Evolutionary conservation across 2,329 filamentous ascomycete species (phyloP), one percentile per base, ranked within the genome.

Genomic region (Paramyrothecium sp.): DNA sequence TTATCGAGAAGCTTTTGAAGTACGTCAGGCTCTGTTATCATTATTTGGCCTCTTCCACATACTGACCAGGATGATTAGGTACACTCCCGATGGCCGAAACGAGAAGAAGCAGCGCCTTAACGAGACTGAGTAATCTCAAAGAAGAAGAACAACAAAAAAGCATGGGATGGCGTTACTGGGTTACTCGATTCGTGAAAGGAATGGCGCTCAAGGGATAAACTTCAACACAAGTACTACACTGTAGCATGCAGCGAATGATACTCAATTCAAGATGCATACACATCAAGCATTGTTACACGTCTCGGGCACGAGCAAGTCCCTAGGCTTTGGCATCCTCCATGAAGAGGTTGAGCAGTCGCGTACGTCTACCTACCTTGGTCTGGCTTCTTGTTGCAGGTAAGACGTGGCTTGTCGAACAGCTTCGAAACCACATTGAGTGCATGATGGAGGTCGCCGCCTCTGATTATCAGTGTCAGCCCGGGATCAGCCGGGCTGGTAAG

Each of bases 1-100:
- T 99, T 61, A 97, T 99, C 67, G 95, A 99, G 83, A 99, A 99
- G 79, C 86, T 99, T 53, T 86, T 99, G 64, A 91, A 94, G 91
- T 96, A 88, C 66, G 85, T 56, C 41, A 22, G 46, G 30, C 34
- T 44, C 22, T 34, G n/a, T 49, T 22, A 21, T 38, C 17, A 17
- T 16, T 8, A 12, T 41, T 5, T 8, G 3, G 21, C 19, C 22
- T 2, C 5, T 30, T 56, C 5, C 4, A 26, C 60, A 67, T 60
- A 69, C 52, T 19, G 10, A 4, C 3, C 38, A 12, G 52, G 46
- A 17, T 30, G 26, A 30, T 30, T 58, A 86, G 83, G 72, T 86
- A 87, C 69, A 86, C 84, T 3, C 84, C 84, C 52, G 83, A 86
- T 60, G 84, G 84, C 57, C 82, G 84, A 69, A 84, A 84, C 74